These are phyloP conservation scores for Neospora caninum DNA, from an alignment of 169 alveolate genomes.

Conservation along the genomic window DNA sequence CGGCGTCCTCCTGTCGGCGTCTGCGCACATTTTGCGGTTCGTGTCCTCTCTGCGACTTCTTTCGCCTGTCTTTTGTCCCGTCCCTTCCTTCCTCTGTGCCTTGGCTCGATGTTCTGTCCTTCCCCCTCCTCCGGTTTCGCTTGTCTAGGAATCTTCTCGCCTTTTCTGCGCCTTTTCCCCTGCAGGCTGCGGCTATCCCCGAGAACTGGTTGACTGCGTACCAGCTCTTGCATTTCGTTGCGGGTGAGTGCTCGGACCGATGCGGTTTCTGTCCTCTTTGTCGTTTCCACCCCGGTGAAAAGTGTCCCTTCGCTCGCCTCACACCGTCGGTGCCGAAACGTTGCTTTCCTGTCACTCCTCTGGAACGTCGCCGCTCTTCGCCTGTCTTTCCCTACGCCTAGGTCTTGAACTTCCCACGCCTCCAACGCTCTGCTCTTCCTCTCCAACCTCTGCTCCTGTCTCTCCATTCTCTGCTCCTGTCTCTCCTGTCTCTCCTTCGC, in stretches of 20 bases:
- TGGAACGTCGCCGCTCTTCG: not conserved
- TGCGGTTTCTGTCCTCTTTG: not conserved
- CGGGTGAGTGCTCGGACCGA: conserved; percentile 20
- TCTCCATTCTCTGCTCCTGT: not conserved
- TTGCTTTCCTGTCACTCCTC: not conserved
- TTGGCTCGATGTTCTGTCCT: not conserved
- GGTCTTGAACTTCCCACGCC: not conserved
- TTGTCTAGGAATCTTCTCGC: not conserved
- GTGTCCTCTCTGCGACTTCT: too few relatives aligned
- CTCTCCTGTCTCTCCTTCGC: not conserved
- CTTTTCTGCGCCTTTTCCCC: not conserved
- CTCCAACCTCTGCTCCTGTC: not conserved
- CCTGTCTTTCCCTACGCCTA: not conserved
- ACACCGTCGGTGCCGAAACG: not conserved
- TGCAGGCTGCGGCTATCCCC: conserved; percentile 59
- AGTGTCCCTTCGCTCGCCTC: not conserved
- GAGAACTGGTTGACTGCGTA: conserved; percentile 58
- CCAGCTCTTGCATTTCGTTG: conserved; percentile 51
- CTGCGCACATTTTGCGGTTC: too few relatives aligned
- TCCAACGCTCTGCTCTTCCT: too few relatives aligned
- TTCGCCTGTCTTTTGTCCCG: not conserved
- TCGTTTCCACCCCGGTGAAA: not conserved
- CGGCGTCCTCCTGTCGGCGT: too few relatives aligned
- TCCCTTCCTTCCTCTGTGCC: not conserved
- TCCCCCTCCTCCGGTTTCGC: not conserved